Conservation (phyloP, 208 protist genomes). For the Trichomonas gallinae region DNA sequence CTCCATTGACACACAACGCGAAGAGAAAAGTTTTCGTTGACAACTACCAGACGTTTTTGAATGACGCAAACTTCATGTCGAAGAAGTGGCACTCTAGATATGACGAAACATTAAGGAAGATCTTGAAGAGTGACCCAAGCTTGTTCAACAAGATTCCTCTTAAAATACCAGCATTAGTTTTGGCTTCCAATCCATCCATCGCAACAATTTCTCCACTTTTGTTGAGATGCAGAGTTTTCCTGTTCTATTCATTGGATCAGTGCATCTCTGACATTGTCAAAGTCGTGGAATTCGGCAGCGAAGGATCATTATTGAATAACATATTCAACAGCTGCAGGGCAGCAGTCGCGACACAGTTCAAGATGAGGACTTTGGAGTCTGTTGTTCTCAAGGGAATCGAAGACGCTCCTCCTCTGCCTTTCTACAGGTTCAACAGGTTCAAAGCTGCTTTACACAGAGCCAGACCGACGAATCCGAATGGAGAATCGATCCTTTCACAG, state of each 20-base stretch:
- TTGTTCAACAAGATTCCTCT: background rate
- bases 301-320: background rate
- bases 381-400: background rate
- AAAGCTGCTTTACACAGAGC: background rate
- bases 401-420: background rate
- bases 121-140: background rate
- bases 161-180: too few species aligned
- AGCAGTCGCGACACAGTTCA: background rate
- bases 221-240: background rate
- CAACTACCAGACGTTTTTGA: background rate
- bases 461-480: background rate
- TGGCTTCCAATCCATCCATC: background rate
- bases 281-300: background rate
- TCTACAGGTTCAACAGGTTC: background rate
- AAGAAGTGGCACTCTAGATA: background rate
- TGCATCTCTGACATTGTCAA: background rate
- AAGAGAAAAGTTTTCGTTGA: background rate
- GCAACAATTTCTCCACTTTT: background rate
- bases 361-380: background rate
- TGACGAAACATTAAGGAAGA: background rate
- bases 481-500: background rate
- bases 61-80: background rate
- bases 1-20: background rate
- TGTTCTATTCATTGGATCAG: background rate
- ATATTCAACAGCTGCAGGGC: background rate